A percentile compares a stretch with the other conserved stretches of the same genome.
Evolutionary conservation across 73 alveolate genomes (phyloP).

Genomic region (Tetrahymena borealis): DNA sequence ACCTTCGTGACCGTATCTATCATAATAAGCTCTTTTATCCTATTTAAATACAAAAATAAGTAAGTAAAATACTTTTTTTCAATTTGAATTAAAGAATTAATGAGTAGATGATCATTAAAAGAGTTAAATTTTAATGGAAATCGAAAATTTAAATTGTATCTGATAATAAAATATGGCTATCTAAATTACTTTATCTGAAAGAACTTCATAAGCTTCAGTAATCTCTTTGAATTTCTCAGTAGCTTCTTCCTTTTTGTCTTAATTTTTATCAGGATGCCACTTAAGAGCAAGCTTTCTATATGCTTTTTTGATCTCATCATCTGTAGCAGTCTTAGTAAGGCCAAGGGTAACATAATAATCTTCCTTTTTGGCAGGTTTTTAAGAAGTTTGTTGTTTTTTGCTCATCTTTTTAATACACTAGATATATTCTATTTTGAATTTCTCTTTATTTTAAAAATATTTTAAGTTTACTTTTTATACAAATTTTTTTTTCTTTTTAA

Average conservation of each 20-base stretch:
- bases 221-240: slow-evolving; percentile 81
- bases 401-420: neutral
- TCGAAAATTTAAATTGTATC: too few species aligned
- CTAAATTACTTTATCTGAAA: slow-evolving; percentile 55
- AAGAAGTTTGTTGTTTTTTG: neutral
- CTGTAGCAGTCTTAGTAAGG: slow-evolving; percentile 64
- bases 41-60: neutral
- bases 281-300: slow-evolving; percentile 75
- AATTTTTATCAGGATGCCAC: slow-evolving; percentile 96
- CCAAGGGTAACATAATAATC: slow-evolving; percentile 76
- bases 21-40: slow-evolving; percentile 84
- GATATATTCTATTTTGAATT: neutral
- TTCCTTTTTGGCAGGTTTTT: slow-evolving; percentile 42
- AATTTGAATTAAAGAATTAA: too few species aligned
- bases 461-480: neutral
- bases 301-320: slow-evolving; percentile 68
- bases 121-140: too few species aligned
- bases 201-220: slow-evolving; percentile 92
- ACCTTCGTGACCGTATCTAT: slow-evolving; percentile 89
- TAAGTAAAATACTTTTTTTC: neutral
- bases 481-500: neutral
- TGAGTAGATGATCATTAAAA: too few species aligned
- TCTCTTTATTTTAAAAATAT: neutral
- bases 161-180: too few species aligned
- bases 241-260: slow-evolving; percentile 80